These are phyloP conservation scores for Citropsis articulata DNA, from an alignment of 345 rosid species.

Conservation along the genomic window DNA sequence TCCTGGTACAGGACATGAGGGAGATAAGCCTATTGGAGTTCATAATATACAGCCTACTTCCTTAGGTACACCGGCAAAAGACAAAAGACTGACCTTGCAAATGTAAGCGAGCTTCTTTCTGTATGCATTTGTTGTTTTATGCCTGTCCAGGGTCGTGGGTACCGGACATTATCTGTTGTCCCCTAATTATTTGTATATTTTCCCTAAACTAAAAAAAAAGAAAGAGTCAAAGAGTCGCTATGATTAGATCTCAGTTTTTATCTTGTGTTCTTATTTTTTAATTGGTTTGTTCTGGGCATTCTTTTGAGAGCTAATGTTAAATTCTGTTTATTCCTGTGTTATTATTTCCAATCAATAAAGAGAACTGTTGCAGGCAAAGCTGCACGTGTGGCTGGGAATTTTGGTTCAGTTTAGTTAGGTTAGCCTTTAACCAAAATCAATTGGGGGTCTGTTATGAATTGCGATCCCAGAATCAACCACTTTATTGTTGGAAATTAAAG, in stretches of 20 bases:
- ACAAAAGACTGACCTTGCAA: slow-evolving; percentile 43
- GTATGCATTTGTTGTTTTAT: not conserved
- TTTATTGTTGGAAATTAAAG: not conserved
- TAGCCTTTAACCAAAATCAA: not conserved
- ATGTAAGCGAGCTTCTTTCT: slow-evolving; percentile 31
- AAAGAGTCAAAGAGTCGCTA: too few species aligned
- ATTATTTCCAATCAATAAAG: too few species aligned
- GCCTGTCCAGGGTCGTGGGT: not conserved
- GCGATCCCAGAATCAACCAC: not conserved
- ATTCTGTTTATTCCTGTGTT: too few species aligned
- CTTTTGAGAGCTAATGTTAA: too few species aligned
- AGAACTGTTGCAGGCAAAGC: not conserved
- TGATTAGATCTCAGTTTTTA: too few species aligned
- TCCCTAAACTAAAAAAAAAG: too few species aligned
- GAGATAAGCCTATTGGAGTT: slow-evolving; percentile 21
- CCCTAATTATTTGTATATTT: too few species aligned
- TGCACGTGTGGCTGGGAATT: not conserved
- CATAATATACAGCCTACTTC: slow-evolving; percentile 29
- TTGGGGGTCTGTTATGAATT: not conserved
- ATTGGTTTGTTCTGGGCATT: too few species aligned
- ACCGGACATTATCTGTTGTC: not conserved
- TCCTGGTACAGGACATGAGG: slow-evolving; percentile 31
- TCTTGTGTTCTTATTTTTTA: too few species aligned
- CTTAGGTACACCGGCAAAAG: slow-evolving; percentile 50
- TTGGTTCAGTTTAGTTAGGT: not conserved